Conservation (phyloP, 2,329 filamentous ascomycete species). For the Cyanodermella asteris region DNA sequence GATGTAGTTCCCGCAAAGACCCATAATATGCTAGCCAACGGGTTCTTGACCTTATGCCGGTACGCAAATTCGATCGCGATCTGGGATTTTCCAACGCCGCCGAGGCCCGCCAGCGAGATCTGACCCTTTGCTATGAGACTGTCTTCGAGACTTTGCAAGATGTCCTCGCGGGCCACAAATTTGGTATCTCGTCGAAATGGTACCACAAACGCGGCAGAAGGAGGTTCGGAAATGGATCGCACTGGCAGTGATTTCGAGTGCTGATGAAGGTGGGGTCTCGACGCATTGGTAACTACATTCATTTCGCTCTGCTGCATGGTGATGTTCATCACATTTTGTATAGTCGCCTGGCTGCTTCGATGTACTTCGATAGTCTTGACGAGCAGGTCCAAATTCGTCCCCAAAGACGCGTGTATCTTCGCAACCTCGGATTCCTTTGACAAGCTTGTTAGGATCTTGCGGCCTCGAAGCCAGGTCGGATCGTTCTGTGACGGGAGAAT, state of each 20-base stretch:
- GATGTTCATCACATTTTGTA: constrained; percentile 1
- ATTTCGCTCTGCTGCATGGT: constrained; percentile 1
- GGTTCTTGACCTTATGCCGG: constrained; percentile 1
- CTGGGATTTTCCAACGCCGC: constrained; percentile 8
- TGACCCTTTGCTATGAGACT: constrained; percentile 3
- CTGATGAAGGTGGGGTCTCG: neutral
- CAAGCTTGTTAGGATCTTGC: constrained; percentile 4
- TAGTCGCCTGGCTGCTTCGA: neutral
- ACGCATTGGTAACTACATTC: neutral
- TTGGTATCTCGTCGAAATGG: constrained; percentile 6
- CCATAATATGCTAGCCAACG: constrained; percentile 6
- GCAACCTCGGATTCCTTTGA: constrained; percentile 1
- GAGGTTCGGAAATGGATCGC: too few species aligned
- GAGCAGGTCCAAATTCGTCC: constrained; percentile 2
- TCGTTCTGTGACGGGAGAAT: constrained; percentile 5
- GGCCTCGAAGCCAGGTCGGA: constrained; percentile 4
- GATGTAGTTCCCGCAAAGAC: constrained; percentile 5
- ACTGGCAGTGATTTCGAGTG: constrained; percentile 2
- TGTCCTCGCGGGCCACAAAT: constrained; percentile 7
- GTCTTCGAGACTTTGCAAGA: constrained; percentile 5
- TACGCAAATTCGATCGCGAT: constrained; percentile 8
- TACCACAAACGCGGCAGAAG: too few species aligned
- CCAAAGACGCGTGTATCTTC: neutral
- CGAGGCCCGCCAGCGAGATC: constrained; percentile 7
- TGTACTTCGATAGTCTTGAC: constrained; percentile 2